A percentile compares a stretch with the other conserved stretches of the same genome.
Evolutionary conservation across 1,139 yeast species (phyloP).

Genomic region (Sugiyamaella xylanicola): DNA sequence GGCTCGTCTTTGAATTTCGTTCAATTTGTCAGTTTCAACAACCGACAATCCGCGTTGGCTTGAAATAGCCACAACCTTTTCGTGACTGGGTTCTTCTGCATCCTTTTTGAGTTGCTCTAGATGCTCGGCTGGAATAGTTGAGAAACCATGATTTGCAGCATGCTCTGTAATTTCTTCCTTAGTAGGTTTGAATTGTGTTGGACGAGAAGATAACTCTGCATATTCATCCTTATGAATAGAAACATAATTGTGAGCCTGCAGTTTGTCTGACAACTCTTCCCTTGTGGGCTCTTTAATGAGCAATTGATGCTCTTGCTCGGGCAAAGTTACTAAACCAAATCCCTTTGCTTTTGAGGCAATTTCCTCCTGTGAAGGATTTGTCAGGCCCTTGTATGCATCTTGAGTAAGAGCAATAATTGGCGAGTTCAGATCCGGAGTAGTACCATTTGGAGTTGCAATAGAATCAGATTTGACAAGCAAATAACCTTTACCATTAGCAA

Average conservation of each 20-base stretch:
- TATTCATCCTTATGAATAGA: conserved; percentile 34
- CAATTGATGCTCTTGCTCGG: conserved; percentile 26
- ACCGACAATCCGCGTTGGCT: conserved; percentile 38
- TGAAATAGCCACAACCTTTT: conserved; percentile 31
- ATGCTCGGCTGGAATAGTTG: conserved; percentile 34
- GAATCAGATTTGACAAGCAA: conserved; percentile 8
- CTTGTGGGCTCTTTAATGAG: conserved; percentile 28
- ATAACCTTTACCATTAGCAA: conserved; percentile 35
- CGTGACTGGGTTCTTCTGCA: conserved; percentile 25
- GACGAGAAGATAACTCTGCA: conserved; percentile 33
- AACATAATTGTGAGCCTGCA: conserved; percentile 29
- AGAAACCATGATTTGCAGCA: conserved; percentile 37
- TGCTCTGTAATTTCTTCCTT: conserved; percentile 30
- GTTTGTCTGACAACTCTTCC: conserved; percentile 30
- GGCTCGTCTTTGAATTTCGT: conserved; percentile 30
- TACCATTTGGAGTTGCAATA: conserved; percentile 9
- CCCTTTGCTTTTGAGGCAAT: conserved; percentile 32
- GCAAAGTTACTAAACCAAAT: conserved; percentile 32
- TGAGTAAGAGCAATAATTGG: conserved; percentile 33
- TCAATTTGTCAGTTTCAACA: conserved; percentile 38
- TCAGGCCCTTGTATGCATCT: conserved; percentile 27
- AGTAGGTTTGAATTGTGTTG: conserved; percentile 34
- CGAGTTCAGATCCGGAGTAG: neutral
- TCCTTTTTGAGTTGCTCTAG: conserved; percentile 28
- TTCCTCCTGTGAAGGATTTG: conserved; percentile 34